These are phyloP conservation scores for Xylaria castorea DNA, from an alignment of 495 filamentous ascomycete genomes.

Conservation along the genomic window DNA sequence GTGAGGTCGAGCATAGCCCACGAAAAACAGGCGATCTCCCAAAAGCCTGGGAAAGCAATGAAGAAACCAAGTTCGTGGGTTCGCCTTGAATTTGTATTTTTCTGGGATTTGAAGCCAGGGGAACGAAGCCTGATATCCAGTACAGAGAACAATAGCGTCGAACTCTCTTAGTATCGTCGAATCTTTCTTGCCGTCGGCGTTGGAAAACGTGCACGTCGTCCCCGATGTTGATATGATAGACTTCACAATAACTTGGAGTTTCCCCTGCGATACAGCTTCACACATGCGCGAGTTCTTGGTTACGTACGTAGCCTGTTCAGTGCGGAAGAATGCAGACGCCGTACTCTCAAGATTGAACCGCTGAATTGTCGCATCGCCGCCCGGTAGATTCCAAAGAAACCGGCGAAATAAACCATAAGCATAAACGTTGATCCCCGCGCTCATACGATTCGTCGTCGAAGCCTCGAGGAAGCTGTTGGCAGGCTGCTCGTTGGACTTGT, in stretches of 20 bases:
- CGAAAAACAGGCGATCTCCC: slow-evolving; percentile 27
- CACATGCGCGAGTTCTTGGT: background rate
- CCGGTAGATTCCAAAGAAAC: background rate
- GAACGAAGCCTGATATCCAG: slow-evolving; percentile 23
- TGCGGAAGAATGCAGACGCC: background rate
- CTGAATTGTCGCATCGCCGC: background rate
- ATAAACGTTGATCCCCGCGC: slow-evolving; percentile 24
- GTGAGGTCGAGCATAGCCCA: slow-evolving; percentile 28
- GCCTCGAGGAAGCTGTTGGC: slow-evolving; percentile 27
- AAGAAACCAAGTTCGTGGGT: slow-evolving; percentile 27
- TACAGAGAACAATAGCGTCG: slow-evolving; percentile 27
- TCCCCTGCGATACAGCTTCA: slow-evolving; percentile 5
- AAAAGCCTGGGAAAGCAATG: slow-evolving; percentile 23
- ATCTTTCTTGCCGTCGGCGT: background rate
- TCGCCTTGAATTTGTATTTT: slow-evolving; percentile 1
- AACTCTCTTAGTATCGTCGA: slow-evolving; percentile 13
- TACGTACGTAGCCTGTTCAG: background rate
- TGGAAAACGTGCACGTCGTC: background rate
- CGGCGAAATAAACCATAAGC: slow-evolving; percentile 28
- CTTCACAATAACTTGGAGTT: background rate
- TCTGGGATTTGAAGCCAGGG: slow-evolving; percentile 26
- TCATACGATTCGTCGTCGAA: slow-evolving; percentile 27
- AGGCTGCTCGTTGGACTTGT: slow-evolving; percentile 20
- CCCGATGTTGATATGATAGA: background rate
- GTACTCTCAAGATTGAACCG: background rate